These are phyloP conservation scores for Pseudocohnilembus persalinus DNA, from an alignment of 169 alveolate genomes.

Conservation along the genomic window DNA sequence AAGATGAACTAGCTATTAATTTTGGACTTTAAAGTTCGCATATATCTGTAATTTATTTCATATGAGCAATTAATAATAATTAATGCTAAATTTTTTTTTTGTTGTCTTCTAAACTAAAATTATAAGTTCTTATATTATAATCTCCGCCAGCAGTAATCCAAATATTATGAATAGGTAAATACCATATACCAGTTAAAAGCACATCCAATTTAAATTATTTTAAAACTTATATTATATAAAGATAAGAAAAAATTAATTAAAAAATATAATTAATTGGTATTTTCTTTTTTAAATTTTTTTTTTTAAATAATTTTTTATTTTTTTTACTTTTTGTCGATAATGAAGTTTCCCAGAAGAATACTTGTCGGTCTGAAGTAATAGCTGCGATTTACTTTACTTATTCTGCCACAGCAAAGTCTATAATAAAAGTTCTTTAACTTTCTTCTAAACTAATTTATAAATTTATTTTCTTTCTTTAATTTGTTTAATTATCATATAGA, in stretches of 20 bases:
- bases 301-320: no score
- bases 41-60: conserved; percentile 64
- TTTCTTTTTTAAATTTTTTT: no score
- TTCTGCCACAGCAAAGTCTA: conserved; percentile 33
- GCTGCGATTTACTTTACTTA: conserved; percentile 39
- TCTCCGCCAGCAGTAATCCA: conserved; percentile 73
- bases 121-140: conserved; percentile 49
- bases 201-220: conserved; percentile 40
- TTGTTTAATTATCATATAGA: no score
- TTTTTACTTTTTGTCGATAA: conserved; percentile 32
- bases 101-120: conserved; percentile 5
- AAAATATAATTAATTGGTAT: no score
- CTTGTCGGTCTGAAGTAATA: conserved; percentile 45
- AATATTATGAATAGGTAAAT: conserved; percentile 51
- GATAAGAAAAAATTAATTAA: no score
- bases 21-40: conserved; percentile 70
- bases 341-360: conserved; percentile 54
- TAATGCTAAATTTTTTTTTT: conserved; percentile 12
- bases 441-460: background rate
- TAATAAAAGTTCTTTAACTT: conserved; percentile 1
- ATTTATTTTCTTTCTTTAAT: conserved; percentile 2
- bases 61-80: conserved; percentile 59
- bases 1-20: conserved; percentile 70
- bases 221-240: no score
- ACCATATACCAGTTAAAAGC: conserved; percentile 47